Percentiles rank a stretch among this genome's conserved stretches.
These are phyloP conservation scores for Lathyrus oleraceus DNA, from an alignment of 306 rosid genomes.

Conservation along the genomic window DNA sequence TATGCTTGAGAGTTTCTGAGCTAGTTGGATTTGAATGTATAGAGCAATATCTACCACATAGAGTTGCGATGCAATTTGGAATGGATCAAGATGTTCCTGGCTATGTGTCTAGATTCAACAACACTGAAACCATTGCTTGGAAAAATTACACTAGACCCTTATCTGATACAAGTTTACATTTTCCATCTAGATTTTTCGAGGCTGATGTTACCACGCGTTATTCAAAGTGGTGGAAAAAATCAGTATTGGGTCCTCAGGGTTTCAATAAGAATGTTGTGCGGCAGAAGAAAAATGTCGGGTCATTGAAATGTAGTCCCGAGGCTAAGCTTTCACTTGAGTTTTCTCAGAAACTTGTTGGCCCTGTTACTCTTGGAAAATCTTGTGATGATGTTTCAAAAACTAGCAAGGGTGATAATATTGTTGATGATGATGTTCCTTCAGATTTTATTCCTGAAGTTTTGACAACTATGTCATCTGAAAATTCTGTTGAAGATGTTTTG, in stretches of 20 bases:
- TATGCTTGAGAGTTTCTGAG: slow-evolving; percentile 44
- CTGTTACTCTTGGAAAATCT: neutral
- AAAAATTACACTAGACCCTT: slow-evolving; percentile 28
- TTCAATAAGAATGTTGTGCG: neutral
- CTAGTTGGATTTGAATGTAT: slow-evolving; percentile 46
- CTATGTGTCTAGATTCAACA: neutral
- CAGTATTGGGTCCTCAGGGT: neutral
- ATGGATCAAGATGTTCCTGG: slow-evolving; percentile 61
- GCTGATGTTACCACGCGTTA: slow-evolving; percentile 42
- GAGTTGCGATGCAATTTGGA: slow-evolving; percentile 66
- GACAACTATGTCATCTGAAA: neutral
- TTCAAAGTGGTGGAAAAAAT: slow-evolving; percentile 35
- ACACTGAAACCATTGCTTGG: slow-evolving; percentile 40
- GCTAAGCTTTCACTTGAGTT: neutral
- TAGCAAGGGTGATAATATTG: neutral
- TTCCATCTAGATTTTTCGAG: slow-evolving; percentile 42
- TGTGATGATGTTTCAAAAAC: slow-evolving; percentile 5
- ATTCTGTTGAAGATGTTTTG: neutral
- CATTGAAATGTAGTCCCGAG: neutral
- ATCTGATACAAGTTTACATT: slow-evolving; percentile 23
- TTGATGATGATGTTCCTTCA: slow-evolving; percentile 12
- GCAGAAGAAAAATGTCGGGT: slow-evolving; percentile 13
- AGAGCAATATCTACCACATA: slow-evolving; percentile 50
- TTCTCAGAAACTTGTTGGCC: neutral
- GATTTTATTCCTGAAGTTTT: slow-evolving; percentile 19